phyloP scores from a whole-genome alignment of 306 rosid genomes.

The Rubus parviflorus region DNA sequence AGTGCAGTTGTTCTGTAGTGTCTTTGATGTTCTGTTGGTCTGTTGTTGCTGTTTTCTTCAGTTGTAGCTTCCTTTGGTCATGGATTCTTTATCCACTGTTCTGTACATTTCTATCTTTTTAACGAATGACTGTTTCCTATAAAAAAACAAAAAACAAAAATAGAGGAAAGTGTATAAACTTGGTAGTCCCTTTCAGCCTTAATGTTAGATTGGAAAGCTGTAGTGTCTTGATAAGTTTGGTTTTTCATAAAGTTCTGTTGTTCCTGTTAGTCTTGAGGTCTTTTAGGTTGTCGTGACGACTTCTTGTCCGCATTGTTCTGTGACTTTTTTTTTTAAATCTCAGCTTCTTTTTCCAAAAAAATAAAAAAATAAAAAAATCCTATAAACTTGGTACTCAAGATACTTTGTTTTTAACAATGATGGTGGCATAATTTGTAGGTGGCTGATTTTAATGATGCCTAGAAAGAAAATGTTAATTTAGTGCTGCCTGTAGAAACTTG shows the following conservation, averaged over 20 bases:
- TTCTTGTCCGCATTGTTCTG: no score
- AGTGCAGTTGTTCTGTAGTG: background rate
- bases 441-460: background rate
- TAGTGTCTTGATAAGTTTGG: no score
- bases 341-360: no score
- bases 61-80: background rate
- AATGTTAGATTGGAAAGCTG: no score
- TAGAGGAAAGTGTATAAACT: background rate
- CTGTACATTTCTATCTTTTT: no score
- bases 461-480: background rate
- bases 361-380: background rate
- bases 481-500: background rate
- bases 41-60: background rate
- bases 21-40: background rate
- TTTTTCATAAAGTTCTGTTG: no score
- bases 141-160: no score
- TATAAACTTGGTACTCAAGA: background rate
- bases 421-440: background rate
- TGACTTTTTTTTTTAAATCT: no score
- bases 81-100: background rate
- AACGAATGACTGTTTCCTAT: background rate
- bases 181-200: background rate
- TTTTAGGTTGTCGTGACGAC: no score
- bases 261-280: no score
- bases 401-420: background rate